Base-by-base conservation (phyloP, 148 eudicot species). In the Fallopia convolvulus region DNA sequence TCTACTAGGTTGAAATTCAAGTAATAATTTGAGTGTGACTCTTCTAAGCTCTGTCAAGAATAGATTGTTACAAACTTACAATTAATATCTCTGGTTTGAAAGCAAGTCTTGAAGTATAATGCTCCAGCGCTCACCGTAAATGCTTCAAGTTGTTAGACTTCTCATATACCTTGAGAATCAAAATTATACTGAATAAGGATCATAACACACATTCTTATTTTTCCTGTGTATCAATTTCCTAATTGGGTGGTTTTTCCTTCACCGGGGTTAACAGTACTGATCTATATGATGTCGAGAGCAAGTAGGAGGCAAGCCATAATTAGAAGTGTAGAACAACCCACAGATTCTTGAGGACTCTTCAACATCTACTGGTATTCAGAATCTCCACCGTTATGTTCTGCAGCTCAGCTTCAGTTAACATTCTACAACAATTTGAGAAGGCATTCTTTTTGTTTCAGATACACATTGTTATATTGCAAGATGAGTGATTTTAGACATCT, bases 221-320 rank as follows among this genome's bases (percentile, higher is more conserved):
- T 65, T 33, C 6, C 70, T 65, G 36, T 36, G 11, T 30, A 70
- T 55, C 36, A 15, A 46, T 42, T 44, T 52, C 4, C 6, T 36
- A 9, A 48, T 75, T 55, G 2, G 39, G 9, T 82, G 63, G 39
- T 72, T 75, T 75, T 79, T 81, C 87, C 86, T 84, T 88, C 39
- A 88, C 74, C 21, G 44, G 61, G 61, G 32, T 82, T 66, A 60
- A 72, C 80, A 88, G 91, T 76, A 47, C 89, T 50, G 88, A 86
- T 84, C 86, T 86, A 14, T 88, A 88, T 77, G 86, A 88, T 70
- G 44, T 60, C 12, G 91, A 88, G 86, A 88, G 85, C 87, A 88
- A 88, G 80, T 82, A 84, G 82, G 17, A 20, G 4, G 33, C 76
- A 21, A 20, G 76, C 56, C 17, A 74, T 52, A 23, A n/a, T 60